Conservation (phyloP, 768 basidiomycete species). For the Mycena rebaudengoi region DNA sequence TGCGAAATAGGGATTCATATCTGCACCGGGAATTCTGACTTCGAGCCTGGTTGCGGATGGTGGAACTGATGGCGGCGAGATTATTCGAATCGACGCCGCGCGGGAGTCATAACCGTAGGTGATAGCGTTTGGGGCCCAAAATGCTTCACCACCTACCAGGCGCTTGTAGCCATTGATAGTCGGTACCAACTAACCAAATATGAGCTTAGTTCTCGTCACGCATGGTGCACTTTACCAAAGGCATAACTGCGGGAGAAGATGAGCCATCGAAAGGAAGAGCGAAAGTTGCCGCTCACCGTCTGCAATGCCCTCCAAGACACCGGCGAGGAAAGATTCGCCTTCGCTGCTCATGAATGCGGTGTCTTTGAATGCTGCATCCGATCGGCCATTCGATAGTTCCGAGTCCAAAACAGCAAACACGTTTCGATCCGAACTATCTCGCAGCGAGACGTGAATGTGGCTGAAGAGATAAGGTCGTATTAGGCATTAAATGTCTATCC, state of each 20-base stretch:
- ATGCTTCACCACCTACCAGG: conserved; percentile 90
- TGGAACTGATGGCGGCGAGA: conserved; percentile 90
- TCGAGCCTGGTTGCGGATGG: conserved; percentile 88
- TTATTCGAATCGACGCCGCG: conserved; percentile 89
- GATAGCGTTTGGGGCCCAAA: conserved; percentile 93
- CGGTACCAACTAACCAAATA: conserved; percentile 68
- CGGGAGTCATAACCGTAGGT: conserved; percentile 98
- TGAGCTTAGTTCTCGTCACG: neutral
- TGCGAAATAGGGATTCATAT: conserved; percentile 94
- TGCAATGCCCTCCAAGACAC: conserved; percentile 86
- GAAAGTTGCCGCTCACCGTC: conserved; percentile 66
- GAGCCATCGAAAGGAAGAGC: neutral
- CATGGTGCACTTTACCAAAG: conserved; percentile 60
- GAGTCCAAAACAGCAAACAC: conserved; percentile 77
- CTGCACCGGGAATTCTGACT: conserved; percentile 94
- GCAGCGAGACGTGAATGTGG: conserved; percentile 92
- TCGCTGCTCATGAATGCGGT: conserved; percentile 84
- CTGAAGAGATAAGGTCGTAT: conserved; percentile 51
- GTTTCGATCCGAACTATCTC: conserved; percentile 73
- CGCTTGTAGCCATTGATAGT: conserved; percentile 98
- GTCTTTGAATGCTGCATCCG: conserved; percentile 79
- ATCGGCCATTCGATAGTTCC: conserved; percentile 70
- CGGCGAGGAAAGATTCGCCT: conserved; percentile 95
- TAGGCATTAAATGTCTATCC: neutral
- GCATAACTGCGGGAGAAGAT: conserved; percentile 66